These are phyloP conservation scores for Apiospora arundinis DNA, from an alignment of 2,329 filamentous ascomycete genomes.

Conservation along the genomic window DNA sequence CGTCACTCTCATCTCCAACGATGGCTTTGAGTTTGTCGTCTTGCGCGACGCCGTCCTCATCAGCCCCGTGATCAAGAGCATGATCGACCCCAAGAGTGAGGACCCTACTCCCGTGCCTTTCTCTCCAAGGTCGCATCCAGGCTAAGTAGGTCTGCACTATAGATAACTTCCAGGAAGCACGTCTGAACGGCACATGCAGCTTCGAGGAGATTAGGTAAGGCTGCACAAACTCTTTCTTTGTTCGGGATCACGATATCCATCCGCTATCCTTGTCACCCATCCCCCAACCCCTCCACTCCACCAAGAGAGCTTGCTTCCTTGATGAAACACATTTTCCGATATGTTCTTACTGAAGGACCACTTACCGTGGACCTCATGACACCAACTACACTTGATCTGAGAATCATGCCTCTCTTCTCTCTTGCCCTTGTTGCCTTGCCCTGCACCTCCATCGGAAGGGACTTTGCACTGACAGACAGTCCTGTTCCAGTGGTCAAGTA, in stretches of 20 bases:
- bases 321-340: constrained; percentile 49
- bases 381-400: constrained; percentile 72
- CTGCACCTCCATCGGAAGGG: constrained; percentile 26
- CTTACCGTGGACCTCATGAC: constrained; percentile 55
- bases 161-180: constrained; percentile 71
- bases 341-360: constrained; percentile 56
- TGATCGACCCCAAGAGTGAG: constrained; percentile 73
- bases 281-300: background rate
- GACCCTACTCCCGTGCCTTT: constrained; percentile 31
- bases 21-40: constrained; percentile 79
- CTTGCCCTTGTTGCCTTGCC: constrained; percentile 23
- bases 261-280: constrained; percentile 10
- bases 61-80: constrained; percentile 75
- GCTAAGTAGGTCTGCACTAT: constrained; percentile 23
- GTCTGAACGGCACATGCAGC: constrained; percentile 63
- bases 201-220: constrained; percentile 79
- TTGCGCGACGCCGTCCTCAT: constrained; percentile 73
- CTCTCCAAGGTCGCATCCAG: constrained; percentile 23
- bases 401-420: constrained; percentile 31
- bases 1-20: constrained; percentile 76
- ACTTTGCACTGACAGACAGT: constrained; percentile 20
- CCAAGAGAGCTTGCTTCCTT: constrained; percentile 31
- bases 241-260: constrained; percentile 10
- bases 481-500: constrained; percentile 65
- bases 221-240: background rate